These are phyloP conservation scores for Dipteronia dyeriana DNA, from an alignment of 345 rosid species.

Conservation along the genomic window DNA sequence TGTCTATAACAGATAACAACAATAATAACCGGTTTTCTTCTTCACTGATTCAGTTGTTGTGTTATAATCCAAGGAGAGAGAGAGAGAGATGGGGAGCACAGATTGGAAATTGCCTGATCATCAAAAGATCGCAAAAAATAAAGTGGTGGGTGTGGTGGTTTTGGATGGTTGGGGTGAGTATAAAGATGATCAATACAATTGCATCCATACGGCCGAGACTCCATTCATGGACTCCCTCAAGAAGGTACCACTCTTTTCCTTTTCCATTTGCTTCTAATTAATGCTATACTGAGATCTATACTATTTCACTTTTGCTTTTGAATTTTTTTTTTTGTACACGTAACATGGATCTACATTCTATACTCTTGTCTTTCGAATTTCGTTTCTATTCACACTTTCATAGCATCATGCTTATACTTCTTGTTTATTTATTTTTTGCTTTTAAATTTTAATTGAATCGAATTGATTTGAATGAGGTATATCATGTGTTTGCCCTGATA, in stretches of 20 bases:
- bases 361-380: not conserved
- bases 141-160: slow-evolving; percentile 73
- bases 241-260: slow-evolving; percentile 36
- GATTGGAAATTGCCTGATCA: slow-evolving; percentile 82
- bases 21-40: not conserved
- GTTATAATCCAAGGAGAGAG: not conserved
- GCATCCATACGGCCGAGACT: slow-evolving; percentile 89
- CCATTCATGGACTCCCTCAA: slow-evolving; percentile 95
- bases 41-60: not conserved
- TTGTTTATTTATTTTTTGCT: not conserved
- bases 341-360: too few species aligned
- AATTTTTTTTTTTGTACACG: too few species aligned
- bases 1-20: not conserved
- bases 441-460: not conserved
- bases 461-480: not conserved
- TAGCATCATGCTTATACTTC: too few species aligned
- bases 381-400: too few species aligned
- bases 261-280: too few species aligned
- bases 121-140: slow-evolving; percentile 75
- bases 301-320: too few species aligned
- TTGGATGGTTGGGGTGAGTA: slow-evolving; percentile 99
- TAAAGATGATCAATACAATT: slow-evolving; percentile 75
- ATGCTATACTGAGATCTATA: not conserved
- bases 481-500: slow-evolving; percentile 18
- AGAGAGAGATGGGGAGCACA: slow-evolving; percentile 54